Evolutionary conservation across 169 alveolate species (phyloP).

Genomic region (Plasmodium fragile): DNA sequence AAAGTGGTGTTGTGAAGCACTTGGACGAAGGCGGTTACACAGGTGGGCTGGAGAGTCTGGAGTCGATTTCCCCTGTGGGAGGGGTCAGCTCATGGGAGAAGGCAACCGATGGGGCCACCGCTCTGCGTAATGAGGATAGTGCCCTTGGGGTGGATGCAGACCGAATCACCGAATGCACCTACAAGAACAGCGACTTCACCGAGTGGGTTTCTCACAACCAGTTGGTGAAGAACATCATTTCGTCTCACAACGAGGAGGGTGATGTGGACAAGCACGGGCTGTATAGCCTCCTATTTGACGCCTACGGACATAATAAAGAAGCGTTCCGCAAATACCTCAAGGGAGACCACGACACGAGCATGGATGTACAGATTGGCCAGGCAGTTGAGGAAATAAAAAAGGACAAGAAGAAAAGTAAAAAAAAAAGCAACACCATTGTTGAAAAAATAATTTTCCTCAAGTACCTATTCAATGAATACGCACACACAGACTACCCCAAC

Average conservation of each 20-base stretch:
- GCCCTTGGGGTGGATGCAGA: not conserved
- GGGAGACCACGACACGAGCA: not conserved
- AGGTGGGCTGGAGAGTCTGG: not conserved
- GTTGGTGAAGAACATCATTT: constrained; percentile 42
- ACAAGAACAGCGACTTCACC: not conserved
- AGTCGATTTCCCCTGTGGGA: not conserved
- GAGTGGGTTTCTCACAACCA: constrained; percentile 55
- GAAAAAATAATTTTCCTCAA: constrained; percentile 53
- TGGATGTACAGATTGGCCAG: constrained; percentile 12
- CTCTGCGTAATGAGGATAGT: not conserved
- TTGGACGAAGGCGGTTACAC: not conserved
- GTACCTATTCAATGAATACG: constrained; percentile 58
- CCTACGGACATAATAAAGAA: constrained; percentile 23
- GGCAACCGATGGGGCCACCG: not conserved
- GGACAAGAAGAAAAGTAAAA: not conserved
- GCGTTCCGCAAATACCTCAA: not conserved
- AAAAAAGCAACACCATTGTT: constrained; percentile 3
- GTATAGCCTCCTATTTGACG: constrained; percentile 35
- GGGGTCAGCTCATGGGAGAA: not conserved
- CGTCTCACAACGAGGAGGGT: constrained; percentile 29
- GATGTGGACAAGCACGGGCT: constrained; percentile 23
- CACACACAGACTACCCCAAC: constrained; percentile 58
- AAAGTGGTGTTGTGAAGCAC: not conserved
- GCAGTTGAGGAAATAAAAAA: not conserved
- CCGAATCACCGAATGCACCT: not conserved